These are phyloP conservation scores for Paracoccidioides lutzii DNA, from an alignment of 2,329 filamentous ascomycete species.

Conservation along the genomic window DNA sequence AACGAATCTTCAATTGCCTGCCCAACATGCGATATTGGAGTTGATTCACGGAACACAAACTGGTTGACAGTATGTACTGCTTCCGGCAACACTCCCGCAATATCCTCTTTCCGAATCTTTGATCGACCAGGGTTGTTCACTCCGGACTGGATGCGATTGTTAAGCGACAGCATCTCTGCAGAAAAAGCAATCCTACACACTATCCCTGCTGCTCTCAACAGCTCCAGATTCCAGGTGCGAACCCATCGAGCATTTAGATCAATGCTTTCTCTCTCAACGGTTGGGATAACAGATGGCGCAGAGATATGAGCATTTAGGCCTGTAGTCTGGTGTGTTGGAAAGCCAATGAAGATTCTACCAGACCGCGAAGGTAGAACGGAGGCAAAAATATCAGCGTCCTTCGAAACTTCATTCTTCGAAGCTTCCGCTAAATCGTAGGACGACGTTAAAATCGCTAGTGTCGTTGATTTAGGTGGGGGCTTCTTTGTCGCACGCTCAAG, in stretches of 20 bases:
- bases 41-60: slow-evolving; percentile 80
- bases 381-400: slow-evolving; percentile 61
- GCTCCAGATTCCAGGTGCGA: slow-evolving; percentile 87
- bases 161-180: slow-evolving; percentile 71
- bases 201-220: slow-evolving; percentile 81
- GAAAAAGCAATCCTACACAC: slow-evolving; percentile 77
- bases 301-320: slow-evolving; percentile 89
- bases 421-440: slow-evolving; percentile 71
- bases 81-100: slow-evolving; percentile 59
- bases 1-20: slow-evolving; percentile 88
- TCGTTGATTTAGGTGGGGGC: slow-evolving; percentile 76
- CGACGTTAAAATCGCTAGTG: slow-evolving; percentile 75
- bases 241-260: slow-evolving; percentile 94
- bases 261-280: slow-evolving; percentile 91
- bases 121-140: slow-evolving; percentile 29
- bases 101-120: slow-evolving; percentile 49
- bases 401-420: slow-evolving; percentile 34
- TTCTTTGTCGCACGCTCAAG: slow-evolving; percentile 95
- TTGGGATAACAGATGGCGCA: slow-evolving; percentile 90
- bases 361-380: slow-evolving; percentile 82
- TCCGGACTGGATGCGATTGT: slow-evolving; percentile 41
- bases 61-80: slow-evolving; percentile 74
- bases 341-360: slow-evolving; percentile 91
- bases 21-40: slow-evolving; percentile 70
- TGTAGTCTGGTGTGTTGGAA: slow-evolving; percentile 93